These are phyloP conservation scores for Amanita muscaria DNA, from an alignment of 768 basidiomycete genomes.

Conservation along the genomic window DNA sequence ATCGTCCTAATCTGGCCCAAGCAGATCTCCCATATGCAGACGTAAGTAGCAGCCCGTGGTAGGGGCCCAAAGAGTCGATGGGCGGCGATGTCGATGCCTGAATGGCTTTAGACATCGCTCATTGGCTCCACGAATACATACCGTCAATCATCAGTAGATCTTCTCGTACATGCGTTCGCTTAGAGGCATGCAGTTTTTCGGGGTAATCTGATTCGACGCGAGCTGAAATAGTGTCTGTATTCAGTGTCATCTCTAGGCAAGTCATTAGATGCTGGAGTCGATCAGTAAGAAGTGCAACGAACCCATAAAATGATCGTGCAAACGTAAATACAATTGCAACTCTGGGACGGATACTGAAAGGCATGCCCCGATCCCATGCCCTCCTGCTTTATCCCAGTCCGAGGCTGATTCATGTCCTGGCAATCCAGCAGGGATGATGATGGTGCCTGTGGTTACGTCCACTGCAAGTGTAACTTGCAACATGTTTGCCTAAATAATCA, in stretches of 20 bases:
- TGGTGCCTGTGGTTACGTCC: conserved; percentile 38
- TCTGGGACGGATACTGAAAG: conserved; percentile 53
- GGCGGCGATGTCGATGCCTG: conserved; percentile 72
- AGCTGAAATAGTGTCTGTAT: conserved; percentile 53
- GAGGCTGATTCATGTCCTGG: conserved; percentile 45
- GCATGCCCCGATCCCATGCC: conserved; percentile 37
- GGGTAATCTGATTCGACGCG: conserved; percentile 38
- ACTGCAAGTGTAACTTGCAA: conserved; percentile 66
- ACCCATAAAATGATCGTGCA: conserved; percentile 91
- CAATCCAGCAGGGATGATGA: conserved; percentile 60
- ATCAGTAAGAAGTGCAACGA: conserved; percentile 1
- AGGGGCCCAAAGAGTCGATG: conserved; percentile 86
- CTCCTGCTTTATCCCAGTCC: conserved; percentile 19
- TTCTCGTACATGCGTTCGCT: conserved; percentile 13
- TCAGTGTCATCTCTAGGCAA: conserved; percentile 65
- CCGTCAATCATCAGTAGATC: conserved; percentile 45
- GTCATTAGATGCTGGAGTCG: neutral
- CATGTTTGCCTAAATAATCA: conserved; percentile 57
- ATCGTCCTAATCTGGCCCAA: conserved; percentile 54
- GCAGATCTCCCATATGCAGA: conserved; percentile 90
- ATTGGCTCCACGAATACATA: conserved; percentile 11
- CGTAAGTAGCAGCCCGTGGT: conserved; percentile 76
- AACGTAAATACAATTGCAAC: conserved; percentile 65
- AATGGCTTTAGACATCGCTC: conserved; percentile 1
- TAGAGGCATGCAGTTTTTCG: conserved; percentile 28